These are phyloP conservation scores for Metarhizium sp. DNA, from an alignment of 2,329 filamentous ascomycete species.

Conservation along the genomic window DNA sequence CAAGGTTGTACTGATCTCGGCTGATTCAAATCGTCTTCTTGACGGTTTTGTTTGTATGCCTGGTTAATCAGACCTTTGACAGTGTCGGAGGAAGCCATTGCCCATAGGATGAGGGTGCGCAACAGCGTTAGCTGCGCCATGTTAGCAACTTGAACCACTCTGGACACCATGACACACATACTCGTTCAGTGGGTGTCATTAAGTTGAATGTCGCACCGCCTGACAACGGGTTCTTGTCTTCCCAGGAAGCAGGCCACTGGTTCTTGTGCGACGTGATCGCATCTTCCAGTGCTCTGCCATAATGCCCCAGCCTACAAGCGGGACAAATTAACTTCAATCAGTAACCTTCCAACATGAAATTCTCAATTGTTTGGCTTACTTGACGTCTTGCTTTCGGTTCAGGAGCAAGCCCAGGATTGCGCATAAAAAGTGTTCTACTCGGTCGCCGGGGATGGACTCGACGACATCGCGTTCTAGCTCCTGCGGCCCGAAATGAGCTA, in stretches of 20 bases:
- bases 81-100: slow-evolving; percentile 76
- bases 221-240: slow-evolving; percentile 70
- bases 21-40: slow-evolving; percentile 72
- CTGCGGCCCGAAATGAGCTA: slow-evolving; percentile 86
- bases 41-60: slow-evolving; percentile 78
- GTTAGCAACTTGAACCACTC: slow-evolving; percentile 4
- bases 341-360: background rate
- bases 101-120: slow-evolving; percentile 77
- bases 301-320: slow-evolving; percentile 68
- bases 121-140: slow-evolving; percentile 64
- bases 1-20: slow-evolving; percentile 83
- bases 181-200: slow-evolving; percentile 74
- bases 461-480: slow-evolving; percentile 84
- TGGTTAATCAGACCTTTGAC: slow-evolving; percentile 76
- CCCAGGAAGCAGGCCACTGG: slow-evolving; percentile 85
- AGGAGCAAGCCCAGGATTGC: slow-evolving; percentile 78
- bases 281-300: slow-evolving; percentile 87
- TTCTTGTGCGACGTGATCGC: slow-evolving; percentile 74
- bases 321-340: slow-evolving; percentile 9
- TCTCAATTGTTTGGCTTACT: slow-evolving; percentile 51
- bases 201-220: slow-evolving; percentile 72
- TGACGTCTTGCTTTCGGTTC: slow-evolving; percentile 97
- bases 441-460: slow-evolving; percentile 68
- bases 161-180: slow-evolving; percentile 32
- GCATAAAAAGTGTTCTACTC: slow-evolving; percentile 82